Base-by-base conservation (phyloP, 2,329 filamentous ascomycete genomes). In the Paramyrothecium roridum region DNA sequence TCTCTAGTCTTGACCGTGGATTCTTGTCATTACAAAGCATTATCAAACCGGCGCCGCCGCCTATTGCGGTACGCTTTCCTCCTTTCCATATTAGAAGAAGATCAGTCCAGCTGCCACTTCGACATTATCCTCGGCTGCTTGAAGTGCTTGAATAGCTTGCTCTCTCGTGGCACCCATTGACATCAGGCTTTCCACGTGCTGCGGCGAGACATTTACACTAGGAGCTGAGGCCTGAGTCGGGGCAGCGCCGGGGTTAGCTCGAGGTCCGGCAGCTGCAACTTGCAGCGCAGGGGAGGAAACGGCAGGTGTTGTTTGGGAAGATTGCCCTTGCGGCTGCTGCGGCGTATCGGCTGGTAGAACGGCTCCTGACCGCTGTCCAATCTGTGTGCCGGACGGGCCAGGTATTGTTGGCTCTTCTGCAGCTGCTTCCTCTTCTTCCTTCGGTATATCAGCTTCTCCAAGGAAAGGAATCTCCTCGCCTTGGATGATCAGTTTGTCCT, bases 391-490 rank as follows among this genome's bases (percentile, higher is more conserved):
- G 43, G 89, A 90, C 1, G 93, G 90, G 0, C 95, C 95, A 48
- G 86, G 82, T 50, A 98, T 84, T 16, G 88, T 91, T 4, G 93
- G 92, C 73, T 98, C 93, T 55, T 90, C 82, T 52, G 87, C 82
- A 57, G 87, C 80, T 3, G 84, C 84, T 58, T 93, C 89, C 62
- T 96, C 91, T 47, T 85, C 80, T 49, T 88, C 84, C 70, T 89
- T 96, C n/a, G 95, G 95, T 52, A 98, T 96, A 61, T 99, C 93
- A 3, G 89, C 89, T 73, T 98, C 95, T 49, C 91, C 89, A 13
- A 99, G 78, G 72, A 99, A 99, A 0, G 89, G 85, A 7, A 99
- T 90, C 62, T 95, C 90, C 61, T 92, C 87, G 54, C 88, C 90
- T 65, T 95, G 90, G 63, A 99, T 96, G 59, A 96, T 83, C 19